Percentiles rank a stretch among this genome's conserved stretches.
These are phyloP conservation scores for Cardamine resedifolia DNA, from an alignment of 345 rosid species.

Conservation along the genomic window DNA sequence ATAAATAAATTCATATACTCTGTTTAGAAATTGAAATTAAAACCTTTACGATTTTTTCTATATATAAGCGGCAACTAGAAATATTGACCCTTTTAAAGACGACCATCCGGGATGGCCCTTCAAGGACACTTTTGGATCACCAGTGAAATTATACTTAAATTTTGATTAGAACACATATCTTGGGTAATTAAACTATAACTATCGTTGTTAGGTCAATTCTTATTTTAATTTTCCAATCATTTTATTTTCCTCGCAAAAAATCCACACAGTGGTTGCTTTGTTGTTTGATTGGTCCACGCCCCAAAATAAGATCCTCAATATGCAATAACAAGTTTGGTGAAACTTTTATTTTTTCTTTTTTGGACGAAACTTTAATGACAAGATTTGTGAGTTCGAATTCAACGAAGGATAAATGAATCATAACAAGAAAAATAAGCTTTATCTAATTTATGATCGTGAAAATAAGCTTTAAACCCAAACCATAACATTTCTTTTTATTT, in stretches of 20 bases:
- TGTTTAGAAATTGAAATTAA: not conserved
- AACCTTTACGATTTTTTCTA: not conserved
- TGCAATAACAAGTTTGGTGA: not conserved
- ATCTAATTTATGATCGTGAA: not conserved
- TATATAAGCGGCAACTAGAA: slow-evolving; percentile 22
- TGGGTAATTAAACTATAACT: slow-evolving; percentile 13
- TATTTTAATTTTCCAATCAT: slow-evolving; percentile 14
- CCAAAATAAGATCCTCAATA: slow-evolving; percentile 3
- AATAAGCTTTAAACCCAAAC: no score
- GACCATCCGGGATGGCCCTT: slow-evolving; percentile 7
- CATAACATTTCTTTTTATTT: no score
- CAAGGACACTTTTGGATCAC: slow-evolving; percentile 24
- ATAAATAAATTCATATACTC: not conserved
- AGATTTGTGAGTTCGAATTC: not conserved
- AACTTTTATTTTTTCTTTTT: no score
- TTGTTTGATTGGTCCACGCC: slow-evolving; percentile 15
- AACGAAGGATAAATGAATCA: not conserved
- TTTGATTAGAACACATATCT: not conserved
- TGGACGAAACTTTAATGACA: not conserved
- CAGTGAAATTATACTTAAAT: not conserved
- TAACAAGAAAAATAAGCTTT: not conserved
- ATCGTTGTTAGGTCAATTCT: slow-evolving; percentile 30
- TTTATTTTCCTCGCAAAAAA: not conserved
- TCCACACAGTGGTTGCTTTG: slow-evolving; percentile 21
- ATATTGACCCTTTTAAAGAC: slow-evolving; percentile 23